Conservation (phyloP, 345 rosid genomes). For the Garcia nutans region DNA sequence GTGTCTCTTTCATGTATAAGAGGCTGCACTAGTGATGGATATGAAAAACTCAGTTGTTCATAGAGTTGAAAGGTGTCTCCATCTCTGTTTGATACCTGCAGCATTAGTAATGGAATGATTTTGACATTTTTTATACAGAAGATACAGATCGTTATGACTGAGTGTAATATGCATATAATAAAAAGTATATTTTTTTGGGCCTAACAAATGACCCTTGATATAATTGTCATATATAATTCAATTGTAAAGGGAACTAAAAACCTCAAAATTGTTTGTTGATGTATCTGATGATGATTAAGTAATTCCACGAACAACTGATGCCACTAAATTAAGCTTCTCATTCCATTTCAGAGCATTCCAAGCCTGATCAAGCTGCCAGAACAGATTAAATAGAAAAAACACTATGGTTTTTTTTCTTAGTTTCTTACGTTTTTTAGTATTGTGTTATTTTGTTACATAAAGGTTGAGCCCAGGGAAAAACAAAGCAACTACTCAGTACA, state of each 20-base stretch:
- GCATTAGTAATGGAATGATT: too few species aligned
- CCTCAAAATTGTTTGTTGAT: conserved; percentile 45
- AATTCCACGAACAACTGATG: conserved; percentile 54
- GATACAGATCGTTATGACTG: too few species aligned
- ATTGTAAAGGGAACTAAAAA: background rate
- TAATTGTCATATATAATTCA: background rate
- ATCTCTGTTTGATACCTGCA: conserved; percentile 47
- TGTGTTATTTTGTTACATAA: too few species aligned
- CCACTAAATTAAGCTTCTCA: conserved; percentile 53
- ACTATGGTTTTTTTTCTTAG: too few species aligned
- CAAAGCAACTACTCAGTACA: too few species aligned
- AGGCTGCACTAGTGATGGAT: conserved; percentile 69
- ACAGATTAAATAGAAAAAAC: background rate
- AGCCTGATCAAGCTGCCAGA: conserved; percentile 70
- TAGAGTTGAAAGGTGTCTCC: conserved; percentile 56
- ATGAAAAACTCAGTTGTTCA: conserved; percentile 63
- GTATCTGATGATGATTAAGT: conserved; percentile 47
- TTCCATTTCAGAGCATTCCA: conserved; percentile 64
- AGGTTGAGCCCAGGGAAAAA: too few species aligned
- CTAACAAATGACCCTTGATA: too few species aligned
- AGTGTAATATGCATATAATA: too few species aligned
- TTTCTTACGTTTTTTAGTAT: too few species aligned
- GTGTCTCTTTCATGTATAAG: conserved; percentile 85
- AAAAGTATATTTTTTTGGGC: too few species aligned
- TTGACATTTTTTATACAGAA: too few species aligned